Percentiles rank a stretch among this genome's conserved stretches.
Conservation (phyloP, 805 yeast species). For the Blastobotrys robertii region DNA sequence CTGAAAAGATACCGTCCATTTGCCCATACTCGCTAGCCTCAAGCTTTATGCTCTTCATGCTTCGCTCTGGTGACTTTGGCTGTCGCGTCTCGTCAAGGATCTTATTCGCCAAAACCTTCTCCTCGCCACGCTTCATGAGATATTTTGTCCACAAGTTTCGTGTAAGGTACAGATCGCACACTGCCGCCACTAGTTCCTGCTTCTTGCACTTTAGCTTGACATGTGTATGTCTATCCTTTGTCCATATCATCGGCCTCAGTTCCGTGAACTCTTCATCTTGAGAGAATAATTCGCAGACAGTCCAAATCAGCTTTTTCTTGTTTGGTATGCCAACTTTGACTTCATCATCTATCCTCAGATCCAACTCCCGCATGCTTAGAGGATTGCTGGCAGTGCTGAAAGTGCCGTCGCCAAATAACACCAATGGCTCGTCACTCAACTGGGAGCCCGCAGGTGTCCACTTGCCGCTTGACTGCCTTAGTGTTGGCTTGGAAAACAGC, state of each 20-base stretch:
- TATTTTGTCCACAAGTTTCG: constrained; percentile 5
- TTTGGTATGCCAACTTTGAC: constrained; percentile 9
- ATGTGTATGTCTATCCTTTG: background rate
- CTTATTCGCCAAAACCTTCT: background rate
- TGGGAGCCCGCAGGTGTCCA: no score
- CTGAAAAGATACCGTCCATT: constrained; percentile 8
- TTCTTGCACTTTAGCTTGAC: background rate
- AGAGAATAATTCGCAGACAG: constrained; percentile 7
- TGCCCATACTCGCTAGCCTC: background rate
- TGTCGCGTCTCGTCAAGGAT: no score
- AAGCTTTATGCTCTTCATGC: background rate
- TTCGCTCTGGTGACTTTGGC: background rate
- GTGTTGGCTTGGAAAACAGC: no score
- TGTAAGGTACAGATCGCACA: constrained; percentile 2
- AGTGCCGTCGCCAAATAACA: no score
- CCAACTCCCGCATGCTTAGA: constrained; percentile 3
- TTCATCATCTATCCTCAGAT: constrained; percentile 12
- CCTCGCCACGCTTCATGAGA: constrained; percentile 3
- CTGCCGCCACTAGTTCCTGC: background rate
- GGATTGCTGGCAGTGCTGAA: no score
- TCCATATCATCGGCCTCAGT: background rate
- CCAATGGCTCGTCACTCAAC: no score
- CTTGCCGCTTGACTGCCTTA: no score
- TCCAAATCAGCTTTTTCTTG: constrained; percentile 8
- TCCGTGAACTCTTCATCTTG: background rate